phyloP scores from a whole-genome alignment of 1,284 basidiomycete species.

The Irpex sp. region DNA sequence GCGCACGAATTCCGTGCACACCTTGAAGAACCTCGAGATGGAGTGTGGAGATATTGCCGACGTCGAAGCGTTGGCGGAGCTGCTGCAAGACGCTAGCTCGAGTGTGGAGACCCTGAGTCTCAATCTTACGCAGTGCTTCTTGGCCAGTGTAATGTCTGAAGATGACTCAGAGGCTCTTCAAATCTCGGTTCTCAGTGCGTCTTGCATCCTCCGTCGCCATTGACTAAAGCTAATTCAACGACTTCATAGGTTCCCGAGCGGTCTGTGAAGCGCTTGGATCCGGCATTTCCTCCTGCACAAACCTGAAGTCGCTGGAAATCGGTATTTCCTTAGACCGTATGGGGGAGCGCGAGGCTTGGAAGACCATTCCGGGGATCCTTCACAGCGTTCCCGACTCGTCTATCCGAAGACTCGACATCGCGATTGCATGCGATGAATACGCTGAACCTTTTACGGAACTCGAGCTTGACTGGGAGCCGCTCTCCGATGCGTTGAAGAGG shows the following conservation, averaged over 20 bases:
- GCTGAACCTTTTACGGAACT: background rate
- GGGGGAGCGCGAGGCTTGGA: background rate
- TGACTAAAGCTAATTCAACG: background rate
- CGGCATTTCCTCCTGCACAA: slow-evolving; percentile 1
- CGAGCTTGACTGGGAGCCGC: background rate
- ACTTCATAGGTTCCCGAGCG: background rate
- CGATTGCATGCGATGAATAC: background rate
- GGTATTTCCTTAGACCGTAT: background rate
- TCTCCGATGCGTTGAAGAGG: background rate
- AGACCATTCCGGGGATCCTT: background rate
- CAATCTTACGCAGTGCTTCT: slow-evolving; percentile 6
- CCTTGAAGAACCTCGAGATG: background rate
- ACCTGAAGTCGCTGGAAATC: slow-evolving; percentile 1
- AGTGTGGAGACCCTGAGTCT: slow-evolving; percentile 2
- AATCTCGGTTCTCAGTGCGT: background rate
- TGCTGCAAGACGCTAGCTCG: background rate
- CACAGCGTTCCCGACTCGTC: background rate
- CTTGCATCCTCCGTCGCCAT: background rate
- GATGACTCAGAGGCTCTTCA: background rate
- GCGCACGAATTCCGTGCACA: background rate
- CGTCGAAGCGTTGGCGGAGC: background rate
- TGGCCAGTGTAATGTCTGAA: background rate
- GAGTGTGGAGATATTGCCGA: background rate
- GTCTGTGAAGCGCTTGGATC: background rate
- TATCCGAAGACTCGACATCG: background rate